Evolutionary conservation across 257 asterid species (phyloP).

Genomic region (Rauvolfia tetraphylla): DNA sequence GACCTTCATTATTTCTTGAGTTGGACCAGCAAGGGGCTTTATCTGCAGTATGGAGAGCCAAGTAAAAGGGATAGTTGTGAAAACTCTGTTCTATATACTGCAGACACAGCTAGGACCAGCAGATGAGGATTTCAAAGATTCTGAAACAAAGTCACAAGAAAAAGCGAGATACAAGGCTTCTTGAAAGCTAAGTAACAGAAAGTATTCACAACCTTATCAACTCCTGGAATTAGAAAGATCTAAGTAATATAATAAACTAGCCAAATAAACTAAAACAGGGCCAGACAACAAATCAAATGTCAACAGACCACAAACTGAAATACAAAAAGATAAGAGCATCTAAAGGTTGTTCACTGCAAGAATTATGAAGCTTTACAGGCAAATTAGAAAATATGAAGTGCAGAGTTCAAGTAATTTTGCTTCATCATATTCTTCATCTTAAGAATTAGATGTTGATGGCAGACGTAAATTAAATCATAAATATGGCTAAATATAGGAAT

Average conservation of each 20-base stretch:
- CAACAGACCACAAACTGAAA: neutral
- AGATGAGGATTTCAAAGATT: neutral
- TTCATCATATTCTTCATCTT: neutral
- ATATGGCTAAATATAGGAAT: neutral
- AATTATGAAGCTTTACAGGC: neutral
- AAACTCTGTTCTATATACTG: neutral
- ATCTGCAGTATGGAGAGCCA: slow-evolving; percentile 46
- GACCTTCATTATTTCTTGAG: slow-evolving; percentile 72
- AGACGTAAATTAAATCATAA: neutral
- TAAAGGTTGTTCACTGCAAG: neutral
- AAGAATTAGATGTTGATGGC: neutral
- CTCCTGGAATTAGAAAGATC: neutral
- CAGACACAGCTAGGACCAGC: neutral
- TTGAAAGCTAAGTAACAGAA: neutral
- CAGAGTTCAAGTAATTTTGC: neutral
- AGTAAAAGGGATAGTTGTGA: slow-evolving; percentile 13
- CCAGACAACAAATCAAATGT: neutral
- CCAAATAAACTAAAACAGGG: neutral
- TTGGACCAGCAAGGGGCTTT: slow-evolving; percentile 82
- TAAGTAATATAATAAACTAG: neutral
- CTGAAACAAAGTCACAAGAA: neutral
- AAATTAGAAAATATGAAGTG: neutral
- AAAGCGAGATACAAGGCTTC: neutral
- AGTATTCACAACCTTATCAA: neutral
- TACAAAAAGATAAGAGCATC: neutral